Evolutionary conservation across 192 early-diverging fungal species (phyloP).

Genomic region (Coemansia sp.): DNA sequence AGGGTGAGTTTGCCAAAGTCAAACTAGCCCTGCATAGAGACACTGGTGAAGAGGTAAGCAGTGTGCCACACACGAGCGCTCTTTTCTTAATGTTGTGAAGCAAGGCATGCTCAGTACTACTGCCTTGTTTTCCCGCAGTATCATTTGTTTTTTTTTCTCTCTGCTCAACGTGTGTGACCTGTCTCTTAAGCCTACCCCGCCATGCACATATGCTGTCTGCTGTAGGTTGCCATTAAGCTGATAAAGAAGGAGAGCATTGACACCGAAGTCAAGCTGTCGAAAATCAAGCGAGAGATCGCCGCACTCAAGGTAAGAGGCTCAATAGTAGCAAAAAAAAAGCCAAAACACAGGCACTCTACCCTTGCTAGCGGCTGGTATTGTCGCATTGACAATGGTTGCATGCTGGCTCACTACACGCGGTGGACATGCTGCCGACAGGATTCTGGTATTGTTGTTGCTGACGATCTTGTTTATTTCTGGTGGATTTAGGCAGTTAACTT

Average conservation of each 20-base stretch:
- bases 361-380: neutral
- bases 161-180: neutral
- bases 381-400: neutral
- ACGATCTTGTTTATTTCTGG: slow-evolving; percentile 1
- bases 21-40: slow-evolving; percentile 88
- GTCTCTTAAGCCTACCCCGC: neutral
- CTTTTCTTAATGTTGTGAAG: neutral
- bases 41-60: slow-evolving; percentile 61
- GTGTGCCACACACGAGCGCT: slow-evolving; percentile 10
- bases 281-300: slow-evolving; percentile 92
- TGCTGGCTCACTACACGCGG: neutral
- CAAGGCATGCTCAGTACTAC: neutral
- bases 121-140: slow-evolving; percentile 2
- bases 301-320: slow-evolving; percentile 75
- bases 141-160: neutral
- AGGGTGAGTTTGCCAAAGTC: slow-evolving; percentile 98
- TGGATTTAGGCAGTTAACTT: slow-evolving; percentile 77
- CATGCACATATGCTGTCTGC: neutral
- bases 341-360: slow-evolving; percentile 14
- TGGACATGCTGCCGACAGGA: neutral
- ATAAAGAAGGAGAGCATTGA: slow-evolving; percentile 91
- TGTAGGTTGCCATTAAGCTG: slow-evolving; percentile 87
- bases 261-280: slow-evolving; percentile 75
- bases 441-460: slow-evolving; percentile 14
- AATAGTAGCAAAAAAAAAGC: slow-evolving; percentile 5